phyloP scores from a whole-genome alignment of 176 grass and related monocot genomes.

The Carex scoparia region DNA sequence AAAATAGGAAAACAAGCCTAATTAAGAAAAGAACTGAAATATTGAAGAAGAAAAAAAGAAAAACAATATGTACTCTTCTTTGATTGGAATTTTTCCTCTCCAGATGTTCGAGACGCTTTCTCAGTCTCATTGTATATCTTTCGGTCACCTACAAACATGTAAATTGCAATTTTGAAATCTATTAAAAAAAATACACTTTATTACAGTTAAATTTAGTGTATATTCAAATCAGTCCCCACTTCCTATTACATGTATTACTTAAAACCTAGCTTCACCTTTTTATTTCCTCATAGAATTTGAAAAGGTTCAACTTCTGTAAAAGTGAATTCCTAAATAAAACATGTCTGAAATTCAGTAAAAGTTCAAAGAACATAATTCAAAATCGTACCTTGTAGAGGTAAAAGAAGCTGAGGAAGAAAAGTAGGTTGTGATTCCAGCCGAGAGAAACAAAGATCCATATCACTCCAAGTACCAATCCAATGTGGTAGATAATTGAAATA shows the following conservation, averaged over 20 bases:
- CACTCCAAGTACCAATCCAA: slow-evolving; percentile 47
- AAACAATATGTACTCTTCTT: slow-evolving; percentile 43
- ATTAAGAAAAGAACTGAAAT: slow-evolving; percentile 25
- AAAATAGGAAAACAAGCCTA: slow-evolving; percentile 10
- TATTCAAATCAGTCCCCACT: slow-evolving; percentile 1
- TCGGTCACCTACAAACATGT: slow-evolving; percentile 57
- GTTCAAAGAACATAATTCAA: neutral
- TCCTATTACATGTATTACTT: neutral
- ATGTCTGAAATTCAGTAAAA: neutral
- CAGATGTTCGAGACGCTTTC: slow-evolving; percentile 55
- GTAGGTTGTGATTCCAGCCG: slow-evolving; percentile 37
- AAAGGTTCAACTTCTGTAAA: neutral
- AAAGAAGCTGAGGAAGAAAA: slow-evolving; percentile 77
- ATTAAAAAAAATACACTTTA: neutral
- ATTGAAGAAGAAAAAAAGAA: neutral
- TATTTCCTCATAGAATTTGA: neutral
- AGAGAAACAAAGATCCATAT: slow-evolving; percentile 59
- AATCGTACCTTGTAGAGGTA: slow-evolving; percentile 71
- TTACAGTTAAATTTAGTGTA: neutral
- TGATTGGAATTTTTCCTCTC: slow-evolving; percentile 82
- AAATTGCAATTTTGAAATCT: slow-evolving; percentile 7
- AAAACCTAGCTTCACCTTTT: neutral
- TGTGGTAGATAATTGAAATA: slow-evolving; percentile 64
- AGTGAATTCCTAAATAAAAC: neutral
- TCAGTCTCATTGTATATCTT: slow-evolving; percentile 51